Evolutionary conservation across 2,329 filamentous ascomycete species (phyloP), one percentile per base, ranked within the genome.

Genomic region (Fusarium globosum): DNA sequence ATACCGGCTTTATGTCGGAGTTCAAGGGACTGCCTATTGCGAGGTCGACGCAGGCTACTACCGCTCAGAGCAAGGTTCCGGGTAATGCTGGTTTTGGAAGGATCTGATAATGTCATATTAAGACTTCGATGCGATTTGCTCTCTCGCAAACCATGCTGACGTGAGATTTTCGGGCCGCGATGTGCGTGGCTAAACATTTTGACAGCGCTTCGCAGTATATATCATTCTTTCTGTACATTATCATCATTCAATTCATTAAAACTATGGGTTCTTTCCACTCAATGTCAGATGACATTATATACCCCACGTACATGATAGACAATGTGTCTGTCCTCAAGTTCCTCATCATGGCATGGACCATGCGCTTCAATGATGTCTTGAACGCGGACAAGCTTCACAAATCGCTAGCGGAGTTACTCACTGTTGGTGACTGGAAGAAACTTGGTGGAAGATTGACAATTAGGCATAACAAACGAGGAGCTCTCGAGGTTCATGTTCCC

Each of bases 1-100:
- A 74, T n/a, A 74, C 71, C 1, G 59, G 67, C 0, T 74, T 74
- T 18, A n/a, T 74, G n/a, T 65, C 71, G 4, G 68, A 74, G 57
- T 72, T 74, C 3, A 61, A 68, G 12, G 60, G 68, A 2, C 18
- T 72, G 0, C 52, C 59, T 33, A 71, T 71, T 20, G 64, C 64
- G 7, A 62, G 67, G 3, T 51, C 67, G 18, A 68, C 58, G 4
- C 58, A 38, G 13, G 65, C 67, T 8, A 48, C 13, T 41, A 30
- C 33, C 1, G 58, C 65, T 0, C 65, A 49, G 36, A 43, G 7
- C 45, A 68, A 69, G 14, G 65, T 68, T 30, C 67, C 67, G 1
- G 45, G 39, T 2, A 35, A 39, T 9, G 67, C 67, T 33, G 65
- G 67, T 1, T 68, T 69, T 14, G 65, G 67, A 38, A 69, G 11